Evolutionary conservation across 345 rosid genomes (phyloP), one percentile per base, ranked within the genome.

Genomic region (Salix dunnii): DNA sequence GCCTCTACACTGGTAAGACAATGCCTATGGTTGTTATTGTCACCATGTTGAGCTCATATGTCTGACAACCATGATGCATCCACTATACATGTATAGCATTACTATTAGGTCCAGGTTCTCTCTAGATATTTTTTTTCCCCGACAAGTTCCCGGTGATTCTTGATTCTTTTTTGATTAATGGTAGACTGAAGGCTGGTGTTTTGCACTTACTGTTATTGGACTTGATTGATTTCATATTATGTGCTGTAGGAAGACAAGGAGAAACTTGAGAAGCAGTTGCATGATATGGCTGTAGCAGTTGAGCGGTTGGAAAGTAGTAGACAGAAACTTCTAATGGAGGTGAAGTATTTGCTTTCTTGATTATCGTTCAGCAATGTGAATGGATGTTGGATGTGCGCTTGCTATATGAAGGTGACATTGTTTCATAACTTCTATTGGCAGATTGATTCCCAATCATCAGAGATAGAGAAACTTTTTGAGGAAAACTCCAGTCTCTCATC

Each of bases 311-410:
- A 96, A 85, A 90, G 78, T 85, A 91, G 99, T 75, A 87, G 98
- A 77, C 98, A 96, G 85, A 96, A 93, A 85, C 98, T 96, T 90
- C 89, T 96, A 31, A 81, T 84, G 88, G 99, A 96, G 97, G 99
- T 91, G 61, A 42, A 31, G 60, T 55, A 69, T 53, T 53, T 76
- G 76, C 69, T 76, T 74, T 35, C 40, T 53, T 76, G 62, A 38
- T 71, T 78, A 18, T 76, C 58, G 27, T 76, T 63, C 48, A 72
- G 25, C 61, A 13, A 40, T 53, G 30, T n/a, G 31, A 67, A 70
- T 77, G 43, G 79, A 38, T 53, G 6, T 71, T 58, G 55, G 43
- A 66, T 42, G 30, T 63, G 23, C 58, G 25, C 72, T 80, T 62
- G 25, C 27, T 36, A 38, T 79, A 60, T 77, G 18, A 76, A 68